phyloP scores from a whole-genome alignment of 352 stramenopile species.

The Phytophthora boehmeriae region DNA sequence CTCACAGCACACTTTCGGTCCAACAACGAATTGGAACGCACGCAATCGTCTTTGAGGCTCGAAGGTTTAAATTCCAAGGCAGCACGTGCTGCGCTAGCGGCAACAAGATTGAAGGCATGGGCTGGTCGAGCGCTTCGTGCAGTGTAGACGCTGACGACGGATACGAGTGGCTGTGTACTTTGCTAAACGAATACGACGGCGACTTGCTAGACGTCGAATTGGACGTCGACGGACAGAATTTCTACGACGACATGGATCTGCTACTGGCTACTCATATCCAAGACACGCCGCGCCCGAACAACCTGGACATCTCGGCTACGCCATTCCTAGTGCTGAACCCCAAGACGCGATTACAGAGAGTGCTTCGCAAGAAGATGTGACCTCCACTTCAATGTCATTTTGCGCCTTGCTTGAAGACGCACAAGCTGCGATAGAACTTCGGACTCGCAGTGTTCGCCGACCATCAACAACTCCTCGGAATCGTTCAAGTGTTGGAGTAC shows the following conservation, averaged over 20 bases:
- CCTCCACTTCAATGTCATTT: conserved; percentile 11
- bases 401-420: conserved; percentile 18
- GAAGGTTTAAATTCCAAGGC: not conserved
- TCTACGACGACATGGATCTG: conserved; percentile 34
- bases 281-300: not conserved
- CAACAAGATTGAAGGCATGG: conserved; percentile 3
- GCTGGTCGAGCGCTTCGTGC: conserved; percentile 8
- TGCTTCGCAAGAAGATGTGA: too few relatives aligned
- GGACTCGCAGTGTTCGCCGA: not conserved
- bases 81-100: not conserved
- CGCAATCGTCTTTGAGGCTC: not conserved
- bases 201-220: conserved; percentile 44
- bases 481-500: not conserved
- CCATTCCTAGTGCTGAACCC: conserved; percentile 7
- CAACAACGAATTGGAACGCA: not conserved
- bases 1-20: not conserved
- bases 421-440: not conserved
- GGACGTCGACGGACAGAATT: conserved; percentile 31
- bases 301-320: conserved; percentile 11
- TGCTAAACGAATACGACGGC: conserved; percentile 30
- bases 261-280: not conserved
- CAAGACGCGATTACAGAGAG: too few relatives aligned
- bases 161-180: conserved; percentile 34
- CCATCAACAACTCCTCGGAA: conserved; percentile 21
- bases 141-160: conserved; percentile 1